Percentiles rank a stretch among this genome's conserved stretches.
phyloP scores from a whole-genome alignment of 2,329 filamentous ascomycete genomes.

The Cytospora leucostoma region DNA sequence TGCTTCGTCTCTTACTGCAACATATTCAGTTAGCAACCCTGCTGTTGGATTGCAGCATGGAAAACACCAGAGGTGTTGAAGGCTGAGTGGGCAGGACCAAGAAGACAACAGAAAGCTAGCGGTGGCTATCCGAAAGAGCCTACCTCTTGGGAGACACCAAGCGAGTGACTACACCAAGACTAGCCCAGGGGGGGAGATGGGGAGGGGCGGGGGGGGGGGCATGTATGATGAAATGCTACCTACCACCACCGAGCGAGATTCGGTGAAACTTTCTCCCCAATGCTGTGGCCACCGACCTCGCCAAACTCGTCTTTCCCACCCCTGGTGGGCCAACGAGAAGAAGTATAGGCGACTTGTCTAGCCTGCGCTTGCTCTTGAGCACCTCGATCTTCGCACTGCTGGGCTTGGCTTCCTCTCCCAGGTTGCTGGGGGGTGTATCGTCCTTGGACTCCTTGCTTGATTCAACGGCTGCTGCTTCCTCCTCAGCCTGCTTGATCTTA shows the following conservation, averaged over 20 bases:
- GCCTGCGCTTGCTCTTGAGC: constrained; percentile 78
- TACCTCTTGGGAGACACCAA: too few species aligned
- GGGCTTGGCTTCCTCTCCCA: constrained; percentile 42
- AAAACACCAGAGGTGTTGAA: too few species aligned
- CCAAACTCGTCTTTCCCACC: constrained; percentile 93
- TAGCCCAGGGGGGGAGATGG: background rate
- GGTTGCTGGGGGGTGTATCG: background rate
- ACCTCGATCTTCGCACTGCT: constrained; percentile 69
- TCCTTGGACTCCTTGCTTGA: constrained; percentile 39
- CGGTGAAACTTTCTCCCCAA: constrained; percentile 94
- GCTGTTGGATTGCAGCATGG: background rate
- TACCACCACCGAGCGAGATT: constrained; percentile 81
- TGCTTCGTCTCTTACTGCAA: constrained; percentile 80
- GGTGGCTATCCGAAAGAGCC: too few species aligned
- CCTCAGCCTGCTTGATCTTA: constrained; percentile 70
- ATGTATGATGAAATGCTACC: background rate
- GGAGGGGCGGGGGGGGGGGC: too few species aligned
- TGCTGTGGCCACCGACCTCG: constrained; percentile 88
- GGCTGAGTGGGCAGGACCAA: too few species aligned
- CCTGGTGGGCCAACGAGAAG: constrained; percentile 91
- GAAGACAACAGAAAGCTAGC: too few species aligned
- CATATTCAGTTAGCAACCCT: background rate
- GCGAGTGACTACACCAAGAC: too few species aligned
- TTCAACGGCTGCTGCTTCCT: constrained; percentile 52
- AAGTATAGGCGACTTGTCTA: constrained; percentile 94